A percentile compares a stretch with the other conserved stretches of the same genome.
Conservation (phyloP, 2,329 filamentous ascomycete species). For the Alternaria brassicicola region DNA sequence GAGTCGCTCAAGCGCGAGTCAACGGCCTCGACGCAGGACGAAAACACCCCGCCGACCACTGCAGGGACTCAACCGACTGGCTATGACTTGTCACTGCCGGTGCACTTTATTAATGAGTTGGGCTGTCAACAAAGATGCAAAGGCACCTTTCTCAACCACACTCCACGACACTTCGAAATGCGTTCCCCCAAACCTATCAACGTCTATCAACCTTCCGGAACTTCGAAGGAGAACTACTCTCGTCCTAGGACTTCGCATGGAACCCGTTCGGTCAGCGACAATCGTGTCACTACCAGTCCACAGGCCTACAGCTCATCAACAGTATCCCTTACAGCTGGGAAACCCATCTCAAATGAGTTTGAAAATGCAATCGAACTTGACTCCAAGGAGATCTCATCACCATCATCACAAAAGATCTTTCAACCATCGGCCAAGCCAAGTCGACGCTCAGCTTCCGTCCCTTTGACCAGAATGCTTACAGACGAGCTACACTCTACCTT, state of each 20-base stretch:
- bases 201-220: conserved; percentile 21
- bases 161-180: conserved; percentile 39
- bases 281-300: conserved; percentile 1
- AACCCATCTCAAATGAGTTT: conserved; percentile 15
- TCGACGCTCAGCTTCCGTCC: conserved; percentile 25
- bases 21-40: conserved; percentile 25
- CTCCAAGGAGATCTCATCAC: conserved; percentile 16
- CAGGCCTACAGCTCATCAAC: conserved; percentile 18
- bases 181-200: conserved; percentile 23
- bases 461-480: conserved; percentile 20
- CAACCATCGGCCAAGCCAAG: conserved; percentile 12
- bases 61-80: conserved; percentile 19
- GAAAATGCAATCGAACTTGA: conserved; percentile 26
- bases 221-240: conserved; percentile 29
- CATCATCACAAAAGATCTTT: conserved; percentile 18
- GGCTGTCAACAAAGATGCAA: conserved; percentile 32
- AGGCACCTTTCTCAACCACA: conserved; percentile 45
- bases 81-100: conserved; percentile 14
- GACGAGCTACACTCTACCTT: conserved; percentile 14
- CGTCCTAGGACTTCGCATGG: conserved; percentile 26
- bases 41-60: conserved; percentile 22
- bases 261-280: conserved; percentile 11
- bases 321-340: conserved; percentile 12
- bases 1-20: conserved; percentile 29
- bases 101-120: conserved; percentile 29